Evolutionary conservation across 768 basidiomycete genomes (phyloP).

Genomic region (Mycena latifolia): DNA sequence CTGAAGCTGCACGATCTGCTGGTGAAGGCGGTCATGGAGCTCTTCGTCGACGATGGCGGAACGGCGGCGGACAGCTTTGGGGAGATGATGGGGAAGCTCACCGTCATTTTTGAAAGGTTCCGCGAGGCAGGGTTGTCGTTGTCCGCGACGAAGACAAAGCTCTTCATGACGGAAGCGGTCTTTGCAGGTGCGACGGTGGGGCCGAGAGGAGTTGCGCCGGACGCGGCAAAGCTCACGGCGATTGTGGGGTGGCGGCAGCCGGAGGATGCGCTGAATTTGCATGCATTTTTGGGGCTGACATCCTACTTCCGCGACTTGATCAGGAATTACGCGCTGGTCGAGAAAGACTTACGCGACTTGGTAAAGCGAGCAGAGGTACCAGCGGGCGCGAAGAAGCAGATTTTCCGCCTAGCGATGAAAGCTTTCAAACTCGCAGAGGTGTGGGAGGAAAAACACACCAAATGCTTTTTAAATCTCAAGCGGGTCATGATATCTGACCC

Average conservation of each 20-base stretch:
- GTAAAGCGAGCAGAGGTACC: not conserved
- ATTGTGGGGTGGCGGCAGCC: conserved; percentile 44
- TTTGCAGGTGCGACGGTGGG: conserved; percentile 50
- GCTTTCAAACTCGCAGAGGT: not conserved
- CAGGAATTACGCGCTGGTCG: not conserved
- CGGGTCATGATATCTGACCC: not conserved
- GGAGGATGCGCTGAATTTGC: not conserved
- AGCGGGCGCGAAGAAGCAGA: not conserved
- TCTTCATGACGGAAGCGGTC: conserved; percentile 49
- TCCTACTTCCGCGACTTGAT: not conserved
- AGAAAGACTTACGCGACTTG: not conserved
- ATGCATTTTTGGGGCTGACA: not conserved
- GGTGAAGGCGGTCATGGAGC: not conserved
- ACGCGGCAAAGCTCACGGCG: conserved; percentile 50
- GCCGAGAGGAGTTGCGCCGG: conserved; percentile 46
- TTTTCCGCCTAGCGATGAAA: not conserved
- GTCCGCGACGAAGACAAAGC: conserved; percentile 46
- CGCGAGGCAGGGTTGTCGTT: conserved; percentile 46
- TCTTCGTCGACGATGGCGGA: not conserved
- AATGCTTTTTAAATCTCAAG: not conserved
- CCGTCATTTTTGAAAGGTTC: conserved; percentile 23
- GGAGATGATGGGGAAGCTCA: not conserved
- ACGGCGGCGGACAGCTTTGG: not conserved
- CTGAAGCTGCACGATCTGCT: not conserved
- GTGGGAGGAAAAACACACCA: not conserved